phyloP scores from a whole-genome alignment of 176 grass and related monocot species.

The Carex littledalei region DNA sequence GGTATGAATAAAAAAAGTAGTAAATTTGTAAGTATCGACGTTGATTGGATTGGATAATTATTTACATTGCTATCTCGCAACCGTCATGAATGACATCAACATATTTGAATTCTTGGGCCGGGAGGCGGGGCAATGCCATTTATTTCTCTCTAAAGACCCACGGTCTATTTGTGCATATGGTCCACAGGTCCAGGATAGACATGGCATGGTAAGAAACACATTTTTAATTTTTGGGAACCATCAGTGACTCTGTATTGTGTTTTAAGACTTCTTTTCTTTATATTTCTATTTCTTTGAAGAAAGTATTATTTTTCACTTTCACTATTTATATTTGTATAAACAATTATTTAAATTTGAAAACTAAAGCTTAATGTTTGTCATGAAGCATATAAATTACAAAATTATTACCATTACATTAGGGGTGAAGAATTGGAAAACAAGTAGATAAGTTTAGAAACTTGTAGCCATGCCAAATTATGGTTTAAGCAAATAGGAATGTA shows the following conservation, averaged over 20 bases:
- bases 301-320: neutral
- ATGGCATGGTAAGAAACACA: too few relatives aligned
- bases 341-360: neutral
- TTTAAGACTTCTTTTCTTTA: neutral
- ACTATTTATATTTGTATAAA: neutral
- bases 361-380: neutral
- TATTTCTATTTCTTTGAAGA: neutral
- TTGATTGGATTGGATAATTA: neutral
- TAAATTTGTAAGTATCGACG: neutral
- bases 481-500: neutral
- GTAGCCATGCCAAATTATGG: too few relatives aligned
- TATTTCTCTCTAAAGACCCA: neutral
- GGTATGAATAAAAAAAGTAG: too few relatives aligned
- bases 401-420: neutral
- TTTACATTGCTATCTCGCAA: neutral
- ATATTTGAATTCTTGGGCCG: neutral
- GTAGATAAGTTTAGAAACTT: too few relatives aligned
- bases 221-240: too few relatives aligned
- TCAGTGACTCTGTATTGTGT: too few relatives aligned
- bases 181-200: too few relatives aligned
- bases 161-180: neutral
- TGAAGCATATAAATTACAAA: neutral
- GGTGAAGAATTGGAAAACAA: too few relatives aligned
- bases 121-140: neutral
- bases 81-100: neutral